A percentile compares a stretch with the other conserved stretches of the same genome.
phyloP scores from a whole-genome alignment of 352 stramenopile species.

The Globisporangium nagaii region DNA sequence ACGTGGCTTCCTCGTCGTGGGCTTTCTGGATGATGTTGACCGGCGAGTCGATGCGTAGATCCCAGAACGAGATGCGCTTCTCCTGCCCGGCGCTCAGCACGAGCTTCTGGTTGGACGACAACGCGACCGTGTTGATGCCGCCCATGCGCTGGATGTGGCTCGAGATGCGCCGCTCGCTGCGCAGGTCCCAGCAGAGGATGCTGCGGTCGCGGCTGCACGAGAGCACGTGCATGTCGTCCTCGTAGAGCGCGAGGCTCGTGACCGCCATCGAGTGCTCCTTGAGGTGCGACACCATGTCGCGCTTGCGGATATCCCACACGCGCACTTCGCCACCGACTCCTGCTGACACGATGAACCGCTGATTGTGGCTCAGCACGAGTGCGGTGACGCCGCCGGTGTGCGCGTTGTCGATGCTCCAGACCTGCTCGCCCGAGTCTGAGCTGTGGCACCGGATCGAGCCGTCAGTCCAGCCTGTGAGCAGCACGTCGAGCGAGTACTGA shows the following conservation, averaged over 20 bases:
- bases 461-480: slow-evolving; percentile 89
- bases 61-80: slow-evolving; percentile 91
- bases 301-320: slow-evolving; percentile 91
- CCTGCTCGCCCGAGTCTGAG: slow-evolving; percentile 67
- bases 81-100: slow-evolving; percentile 91
- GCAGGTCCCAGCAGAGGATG: slow-evolving; percentile 92
- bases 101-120: slow-evolving; percentile 83
- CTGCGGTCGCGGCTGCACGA: slow-evolving; percentile 86
- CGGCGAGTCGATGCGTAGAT: slow-evolving; percentile 81
- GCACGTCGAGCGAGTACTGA: slow-evolving; percentile 82
- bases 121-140: slow-evolving; percentile 88
- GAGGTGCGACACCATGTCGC: slow-evolving; percentile 87
- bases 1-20: slow-evolving; percentile 85
- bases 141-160: slow-evolving; percentile 92
- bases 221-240: slow-evolving; percentile 88
- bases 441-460: slow-evolving; percentile 85
- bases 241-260: slow-evolving; percentile 80
- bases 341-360: slow-evolving; percentile 81
- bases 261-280: slow-evolving; percentile 91
- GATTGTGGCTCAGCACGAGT: slow-evolving; percentile 88
- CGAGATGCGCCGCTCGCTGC: slow-evolving; percentile 77
- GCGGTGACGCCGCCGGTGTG: slow-evolving; percentile 88
- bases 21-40: slow-evolving; percentile 74
- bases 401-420: slow-evolving; percentile 90
- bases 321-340: slow-evolving; percentile 84